Percentiles rank a stretch among this genome's conserved stretches.
Evolutionary conservation across 108 stramenopile species (phyloP).

Genomic region (Cyclotella atomus): DNA sequence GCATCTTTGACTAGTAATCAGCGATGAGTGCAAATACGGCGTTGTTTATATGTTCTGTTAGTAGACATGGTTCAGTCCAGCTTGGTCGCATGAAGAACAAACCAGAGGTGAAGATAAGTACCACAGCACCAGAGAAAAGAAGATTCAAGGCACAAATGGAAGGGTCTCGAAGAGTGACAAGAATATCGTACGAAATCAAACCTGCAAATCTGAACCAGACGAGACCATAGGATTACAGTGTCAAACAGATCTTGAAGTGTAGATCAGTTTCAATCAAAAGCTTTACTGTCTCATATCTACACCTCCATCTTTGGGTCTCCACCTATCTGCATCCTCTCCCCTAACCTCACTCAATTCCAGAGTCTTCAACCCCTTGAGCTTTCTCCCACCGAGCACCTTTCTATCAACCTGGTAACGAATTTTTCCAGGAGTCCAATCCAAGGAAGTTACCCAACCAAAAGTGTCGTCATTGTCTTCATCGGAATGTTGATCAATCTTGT

Average conservation of each 20-base stretch:
- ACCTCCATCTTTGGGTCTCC: slow-evolving; percentile 83
- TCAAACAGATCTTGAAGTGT: not conserved
- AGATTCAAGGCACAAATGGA: too few species aligned
- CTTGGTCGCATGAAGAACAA: too few species aligned
- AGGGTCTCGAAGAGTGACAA: too few species aligned
- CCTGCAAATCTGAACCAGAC: too few species aligned
- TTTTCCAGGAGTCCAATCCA: slow-evolving; percentile 88
- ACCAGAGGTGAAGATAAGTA: too few species aligned
- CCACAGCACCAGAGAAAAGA: too few species aligned
- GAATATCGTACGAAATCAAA: too few species aligned
- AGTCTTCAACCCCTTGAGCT: slow-evolving; percentile 74
- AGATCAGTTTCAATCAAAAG: not conserved
- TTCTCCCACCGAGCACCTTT: slow-evolving; percentile 68
- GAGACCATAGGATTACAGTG: too few species aligned
- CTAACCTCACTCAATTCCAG: slow-evolving; percentile 86
- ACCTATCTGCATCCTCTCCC: slow-evolving; percentile 75
- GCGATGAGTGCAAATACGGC: too few species aligned
- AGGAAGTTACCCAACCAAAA: slow-evolving; percentile 75
- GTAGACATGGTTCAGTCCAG: too few species aligned
- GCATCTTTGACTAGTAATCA: too few species aligned
- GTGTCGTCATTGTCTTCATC: slow-evolving; percentile 15
- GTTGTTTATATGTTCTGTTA: too few species aligned
- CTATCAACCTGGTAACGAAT: slow-evolving; percentile 88
- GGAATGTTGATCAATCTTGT: slow-evolving; percentile 71
- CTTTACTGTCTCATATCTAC: slow-evolving; percentile 69